Evolutionary conservation across 768 basidiomycete species (phyloP).

Genomic region (Rhodotorula graminis): DNA sequence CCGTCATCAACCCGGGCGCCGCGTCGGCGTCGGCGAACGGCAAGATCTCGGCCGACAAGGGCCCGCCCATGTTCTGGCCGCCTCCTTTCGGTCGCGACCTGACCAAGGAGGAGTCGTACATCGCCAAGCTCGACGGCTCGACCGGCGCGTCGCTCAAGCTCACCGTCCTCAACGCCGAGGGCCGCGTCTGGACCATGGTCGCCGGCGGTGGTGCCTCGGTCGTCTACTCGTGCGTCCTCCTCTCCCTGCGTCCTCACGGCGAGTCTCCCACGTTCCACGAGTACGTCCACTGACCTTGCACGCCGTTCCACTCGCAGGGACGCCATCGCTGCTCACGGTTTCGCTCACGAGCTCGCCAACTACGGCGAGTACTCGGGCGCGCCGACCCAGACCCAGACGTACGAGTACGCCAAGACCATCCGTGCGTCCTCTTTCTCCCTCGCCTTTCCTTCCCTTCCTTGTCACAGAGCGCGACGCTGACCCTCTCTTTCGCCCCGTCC

Average conservation of each 20-base stretch:
- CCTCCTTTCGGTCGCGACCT: conserved; percentile 79
- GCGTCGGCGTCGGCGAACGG: conserved; percentile 48
- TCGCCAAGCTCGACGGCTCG: conserved; percentile 93
- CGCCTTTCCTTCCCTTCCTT: background rate
- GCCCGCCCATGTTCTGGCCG: conserved; percentile 81
- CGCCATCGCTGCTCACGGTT: conserved; percentile 85
- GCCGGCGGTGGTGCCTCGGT: conserved; percentile 86
- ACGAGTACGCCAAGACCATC: conserved; percentile 99
- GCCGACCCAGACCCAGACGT: conserved; percentile 95
- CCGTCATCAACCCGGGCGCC: conserved; percentile 60
- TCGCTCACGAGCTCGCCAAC: conserved; percentile 95
- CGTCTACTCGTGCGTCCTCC: conserved; percentile 53
- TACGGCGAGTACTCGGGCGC: conserved; percentile 99
- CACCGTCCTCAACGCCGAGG: conserved; percentile 89
- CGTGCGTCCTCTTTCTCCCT: conserved; percentile 52
- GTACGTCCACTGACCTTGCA: background rate
- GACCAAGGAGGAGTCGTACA: conserved; percentile 98
- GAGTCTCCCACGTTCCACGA: rapidly evolving
- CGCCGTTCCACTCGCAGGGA: conserved; percentile 48
- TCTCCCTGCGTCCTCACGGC: background rate
- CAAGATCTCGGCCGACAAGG: conserved; percentile 75
- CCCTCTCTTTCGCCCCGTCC: background rate
- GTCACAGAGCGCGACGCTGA: background rate
- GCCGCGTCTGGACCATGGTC: conserved; percentile 99
- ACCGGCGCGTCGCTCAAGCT: conserved; percentile 98